Conservation (phyloP, 2,329 filamentous ascomycete genomes). For the Colletotrichum sp. region DNA sequence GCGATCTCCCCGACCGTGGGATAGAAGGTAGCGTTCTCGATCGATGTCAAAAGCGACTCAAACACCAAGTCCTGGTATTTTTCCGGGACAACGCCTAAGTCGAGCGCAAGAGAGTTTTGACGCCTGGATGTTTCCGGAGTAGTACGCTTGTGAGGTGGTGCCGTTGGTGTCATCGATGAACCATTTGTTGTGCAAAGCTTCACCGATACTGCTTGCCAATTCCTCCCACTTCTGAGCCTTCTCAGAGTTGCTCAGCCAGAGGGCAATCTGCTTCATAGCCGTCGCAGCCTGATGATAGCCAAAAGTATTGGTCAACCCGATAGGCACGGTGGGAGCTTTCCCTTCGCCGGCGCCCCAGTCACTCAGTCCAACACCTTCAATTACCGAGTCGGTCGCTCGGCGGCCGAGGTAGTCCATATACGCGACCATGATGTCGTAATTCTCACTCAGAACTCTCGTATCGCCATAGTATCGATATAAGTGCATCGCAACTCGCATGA, state of each 20-base stretch:
- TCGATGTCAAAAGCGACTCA: background rate
- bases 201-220: background rate
- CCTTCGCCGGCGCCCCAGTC: conserved; percentile 8
- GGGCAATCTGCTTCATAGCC: background rate
- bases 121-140: conserved; percentile 2
- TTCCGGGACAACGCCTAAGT: background rate
- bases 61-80: background rate
- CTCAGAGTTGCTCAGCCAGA: background rate
- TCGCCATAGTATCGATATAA: conserved; percentile 18
- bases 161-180: background rate
- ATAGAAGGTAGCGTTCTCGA: background rate
- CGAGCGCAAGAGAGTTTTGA: conserved; percentile 15
- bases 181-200: conserved; percentile 8
- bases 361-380: conserved; percentile 17
- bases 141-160: background rate
- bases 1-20: conserved; percentile 11
- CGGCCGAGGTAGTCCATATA: conserved; percentile 16
- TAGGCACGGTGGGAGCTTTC: background rate
- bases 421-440: conserved; percentile 7
- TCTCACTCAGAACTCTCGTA: background rate
- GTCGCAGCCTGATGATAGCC: conserved; percentile 6
- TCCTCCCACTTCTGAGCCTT: background rate
- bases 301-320: conserved; percentile 1
- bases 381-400: background rate
- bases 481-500: conserved; percentile 7